Conservation (phyloP, 106 monocot species). For the Dendrobium chrysotoxum region DNA sequence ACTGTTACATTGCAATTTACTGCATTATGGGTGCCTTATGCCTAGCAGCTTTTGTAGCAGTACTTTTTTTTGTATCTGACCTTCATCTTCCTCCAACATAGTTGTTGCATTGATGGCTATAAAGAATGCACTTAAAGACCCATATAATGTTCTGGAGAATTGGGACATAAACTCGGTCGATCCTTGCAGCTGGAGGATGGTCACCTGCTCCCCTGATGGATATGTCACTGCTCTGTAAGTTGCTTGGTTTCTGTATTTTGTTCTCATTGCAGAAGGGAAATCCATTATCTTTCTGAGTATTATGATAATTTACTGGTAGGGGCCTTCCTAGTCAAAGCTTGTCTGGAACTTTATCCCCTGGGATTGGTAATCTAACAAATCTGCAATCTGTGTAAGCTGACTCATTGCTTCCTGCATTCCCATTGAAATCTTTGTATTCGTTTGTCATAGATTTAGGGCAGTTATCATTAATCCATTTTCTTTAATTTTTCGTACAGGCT, state of each 20-base stretch:
- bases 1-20: too few relatives aligned
- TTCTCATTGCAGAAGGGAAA: not conserved
- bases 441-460: not conserved
- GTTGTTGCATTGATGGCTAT: slow-evolving; percentile 89
- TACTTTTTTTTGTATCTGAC: not conserved
- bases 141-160: slow-evolving; percentile 74
- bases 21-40: too few relatives aligned
- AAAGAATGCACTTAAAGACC: slow-evolving; percentile 74
- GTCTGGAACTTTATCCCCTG: slow-evolving; percentile 78
- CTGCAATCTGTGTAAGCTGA: slow-evolving; percentile 84
- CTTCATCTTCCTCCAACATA: slow-evolving; percentile 21
- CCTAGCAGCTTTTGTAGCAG: too few relatives aligned
- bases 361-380: slow-evolving; percentile 81
- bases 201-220: slow-evolving; percentile 87
- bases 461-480: not conserved
- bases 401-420: not conserved
- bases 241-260: not conserved
- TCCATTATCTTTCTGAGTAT: not conserved
- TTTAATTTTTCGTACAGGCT: slow-evolving; percentile 28
- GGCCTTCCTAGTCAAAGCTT: slow-evolving; percentile 84
- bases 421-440: not conserved
- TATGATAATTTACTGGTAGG: slow-evolving; percentile 23
- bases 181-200: slow-evolving; percentile 99
- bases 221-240: slow-evolving; percentile 85
- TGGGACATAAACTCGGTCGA: slow-evolving; percentile 98